phyloP scores from a whole-genome alignment of 139 green algal species.

The Limnomonas spitsbergensis region DNA sequence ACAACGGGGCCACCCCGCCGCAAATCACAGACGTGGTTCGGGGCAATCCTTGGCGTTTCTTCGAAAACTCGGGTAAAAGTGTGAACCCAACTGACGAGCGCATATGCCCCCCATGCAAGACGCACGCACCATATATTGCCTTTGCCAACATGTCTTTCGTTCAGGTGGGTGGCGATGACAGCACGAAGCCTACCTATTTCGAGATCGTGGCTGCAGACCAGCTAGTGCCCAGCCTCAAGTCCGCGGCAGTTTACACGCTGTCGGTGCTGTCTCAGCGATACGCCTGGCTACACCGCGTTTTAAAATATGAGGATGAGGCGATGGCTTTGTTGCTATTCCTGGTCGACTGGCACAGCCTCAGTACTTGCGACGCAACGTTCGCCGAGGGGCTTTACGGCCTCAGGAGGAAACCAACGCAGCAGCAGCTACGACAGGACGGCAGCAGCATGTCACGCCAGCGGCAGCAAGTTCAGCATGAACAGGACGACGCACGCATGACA shows the following conservation, averaged over 20 bases:
- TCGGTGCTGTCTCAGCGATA: constrained; percentile 70
- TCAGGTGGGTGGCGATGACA: constrained; percentile 58
- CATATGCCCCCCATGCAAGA: too few species aligned
- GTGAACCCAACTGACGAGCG: too few species aligned
- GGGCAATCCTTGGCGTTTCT: too few species aligned
- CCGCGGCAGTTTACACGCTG: constrained; percentile 70
- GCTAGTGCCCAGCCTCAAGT: constrained; percentile 71
- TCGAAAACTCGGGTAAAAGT: too few species aligned
- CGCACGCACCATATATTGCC: too few species aligned
- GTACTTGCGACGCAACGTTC: constrained; percentile 57
- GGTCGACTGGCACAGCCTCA: constrained; percentile 67
- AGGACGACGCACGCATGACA: not conserved
- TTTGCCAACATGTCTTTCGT: constrained; percentile 83
- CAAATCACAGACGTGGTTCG: too few species aligned
- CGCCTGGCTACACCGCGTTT: constrained; percentile 51
- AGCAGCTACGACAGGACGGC: not conserved
- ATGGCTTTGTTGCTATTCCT: constrained; percentile 59
- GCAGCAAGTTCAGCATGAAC: not conserved
- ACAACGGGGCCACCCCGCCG: too few species aligned
- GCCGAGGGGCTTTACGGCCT: constrained; percentile 81
- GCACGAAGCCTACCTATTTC: constrained; percentile 76
- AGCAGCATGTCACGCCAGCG: not conserved
- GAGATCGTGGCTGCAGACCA: constrained; percentile 79
- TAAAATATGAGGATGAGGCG: constrained; percentile 76
- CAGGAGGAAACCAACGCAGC: constrained; percentile 7